Base-by-base conservation (phyloP, 371 early-diverging fungal genomes). In the Blakeslea trispora region DNA sequence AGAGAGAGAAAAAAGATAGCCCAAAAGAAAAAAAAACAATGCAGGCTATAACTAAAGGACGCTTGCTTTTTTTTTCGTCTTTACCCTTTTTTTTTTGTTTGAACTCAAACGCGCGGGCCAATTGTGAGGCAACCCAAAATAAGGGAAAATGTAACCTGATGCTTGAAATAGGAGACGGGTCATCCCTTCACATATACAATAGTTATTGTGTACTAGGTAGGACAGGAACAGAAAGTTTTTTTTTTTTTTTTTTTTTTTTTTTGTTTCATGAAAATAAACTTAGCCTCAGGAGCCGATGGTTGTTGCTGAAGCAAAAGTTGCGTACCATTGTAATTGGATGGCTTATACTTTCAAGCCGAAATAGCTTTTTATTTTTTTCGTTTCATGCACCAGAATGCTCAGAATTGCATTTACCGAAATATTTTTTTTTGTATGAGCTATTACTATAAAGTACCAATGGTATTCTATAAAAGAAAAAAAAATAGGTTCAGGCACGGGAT, bases 91-190 rank as follows among this genome's bases (percentile, higher is more conserved):
- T 37, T 2, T 40, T 46, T 55, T 55, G 37, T 46, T 9, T 37
- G 39, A 32, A 55, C 47, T 55, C 41, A 47, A 40, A 40, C 53
- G 60, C 60, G 60, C 60, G 60, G 60, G 48, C 54, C 60, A 59
- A 53, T 53, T 59, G 47, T 43, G 53, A 53, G 40, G 21, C 18
- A 55, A 48, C 17, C 37, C 37, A 55, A 37, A 55, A 52, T 13
- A 37, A 37, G 37, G 37, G 14, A 37, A 43, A 41, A 43, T 59
- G 60, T 59, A 53, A 59, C 60, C 24, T 47, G 21, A 48, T 3
- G 44, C 53, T 48, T 32, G 47, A 59, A 51, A 53, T 41, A 35
- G 57, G 24, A 40, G 24, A 39, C 17, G 18, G 51, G 53, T 53
- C 59, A 59, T 59, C 46, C 53, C 45, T 40, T 10, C 28, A 50